Conservation (phyloP, 352 stramenopile genomes). For the Globisporangium acanthophoron region DNA sequence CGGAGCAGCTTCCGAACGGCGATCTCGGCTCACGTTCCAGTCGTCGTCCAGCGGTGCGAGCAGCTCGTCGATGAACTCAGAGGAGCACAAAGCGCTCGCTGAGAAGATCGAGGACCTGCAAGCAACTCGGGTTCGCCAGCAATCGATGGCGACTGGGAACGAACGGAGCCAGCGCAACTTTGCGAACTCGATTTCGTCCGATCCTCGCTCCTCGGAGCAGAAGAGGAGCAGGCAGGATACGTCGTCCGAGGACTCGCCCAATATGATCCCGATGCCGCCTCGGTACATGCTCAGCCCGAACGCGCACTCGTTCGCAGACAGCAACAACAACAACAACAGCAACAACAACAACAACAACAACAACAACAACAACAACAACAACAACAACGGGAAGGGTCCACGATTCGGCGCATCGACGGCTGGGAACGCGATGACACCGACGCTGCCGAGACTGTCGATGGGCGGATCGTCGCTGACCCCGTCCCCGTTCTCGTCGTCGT, state of each 20-base stretch:
- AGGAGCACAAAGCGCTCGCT: conserved; percentile 6
- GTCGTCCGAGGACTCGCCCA: conserved; percentile 13
- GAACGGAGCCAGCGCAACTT: conserved; percentile 14
- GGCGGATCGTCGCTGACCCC: conserved; percentile 18
- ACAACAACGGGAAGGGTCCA: neutral
- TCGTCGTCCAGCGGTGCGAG: neutral
- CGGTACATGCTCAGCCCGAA: conserved; percentile 24
- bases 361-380: too few relatives aligned
- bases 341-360: too few relatives aligned
- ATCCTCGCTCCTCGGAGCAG: neutral
- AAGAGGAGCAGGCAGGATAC: too few relatives aligned
- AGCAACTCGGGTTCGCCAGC: conserved; percentile 1
- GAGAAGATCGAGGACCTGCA: conserved; percentile 7
- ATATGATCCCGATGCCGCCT: conserved; percentile 22
- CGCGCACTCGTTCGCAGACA: neutral
- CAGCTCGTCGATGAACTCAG: conserved; percentile 8
- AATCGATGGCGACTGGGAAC: neutral
- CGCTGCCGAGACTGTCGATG: conserved; percentile 21
- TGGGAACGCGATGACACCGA: conserved; percentile 14
- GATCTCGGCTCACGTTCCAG: conserved; percentile 9
- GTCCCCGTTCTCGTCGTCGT: conserved; percentile 17
- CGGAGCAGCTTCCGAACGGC: neutral
- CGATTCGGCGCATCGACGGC: neutral
- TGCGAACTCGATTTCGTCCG: conserved; percentile 17
- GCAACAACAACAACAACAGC: too few relatives aligned